These are phyloP conservation scores for Globisporangium radiosum DNA, from an alignment of 352 stramenopile species.

Conservation along the genomic window DNA sequence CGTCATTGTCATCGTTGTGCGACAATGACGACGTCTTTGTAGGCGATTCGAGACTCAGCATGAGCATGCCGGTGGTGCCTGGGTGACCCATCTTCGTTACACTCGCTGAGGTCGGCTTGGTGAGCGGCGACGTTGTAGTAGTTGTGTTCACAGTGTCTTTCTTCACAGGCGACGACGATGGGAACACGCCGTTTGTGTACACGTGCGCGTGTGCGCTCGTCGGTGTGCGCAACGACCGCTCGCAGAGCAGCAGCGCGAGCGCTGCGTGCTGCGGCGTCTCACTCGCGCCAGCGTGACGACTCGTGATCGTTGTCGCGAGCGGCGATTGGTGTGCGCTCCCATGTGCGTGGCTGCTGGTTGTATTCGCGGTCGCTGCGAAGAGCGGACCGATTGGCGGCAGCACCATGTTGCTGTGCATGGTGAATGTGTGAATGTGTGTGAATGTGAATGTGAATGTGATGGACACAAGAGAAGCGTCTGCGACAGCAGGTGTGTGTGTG, in stretches of 20 bases:
- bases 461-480: background rate
- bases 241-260: background rate
- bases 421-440: conserved; percentile 1
- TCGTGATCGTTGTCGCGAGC: conserved; percentile 17
- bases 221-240: conserved; percentile 34
- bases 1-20: conserved; percentile 6
- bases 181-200: conserved; percentile 26
- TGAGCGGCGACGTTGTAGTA: conserved; percentile 6
- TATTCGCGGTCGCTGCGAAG: conserved; percentile 20
- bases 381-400: conserved; percentile 51
- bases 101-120: conserved; percentile 1
- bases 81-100: conserved; percentile 14
- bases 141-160: conserved; percentile 22
- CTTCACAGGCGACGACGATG: conserved; percentile 56
- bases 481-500: too few relatives aligned
- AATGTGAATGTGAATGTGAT: background rate
- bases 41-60: conserved; percentile 40
- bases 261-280: conserved; percentile 21
- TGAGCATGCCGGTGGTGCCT: conserved; percentile 17
- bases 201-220: conserved; percentile 37
- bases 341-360: conserved; percentile 2
- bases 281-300: conserved; percentile 2
- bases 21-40: background rate
- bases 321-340: conserved; percentile 22
- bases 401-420: conserved; percentile 44